Conservation (phyloP, 371 early-diverging fungal genomes). For the Cokeromyces recurvatus region DNA sequence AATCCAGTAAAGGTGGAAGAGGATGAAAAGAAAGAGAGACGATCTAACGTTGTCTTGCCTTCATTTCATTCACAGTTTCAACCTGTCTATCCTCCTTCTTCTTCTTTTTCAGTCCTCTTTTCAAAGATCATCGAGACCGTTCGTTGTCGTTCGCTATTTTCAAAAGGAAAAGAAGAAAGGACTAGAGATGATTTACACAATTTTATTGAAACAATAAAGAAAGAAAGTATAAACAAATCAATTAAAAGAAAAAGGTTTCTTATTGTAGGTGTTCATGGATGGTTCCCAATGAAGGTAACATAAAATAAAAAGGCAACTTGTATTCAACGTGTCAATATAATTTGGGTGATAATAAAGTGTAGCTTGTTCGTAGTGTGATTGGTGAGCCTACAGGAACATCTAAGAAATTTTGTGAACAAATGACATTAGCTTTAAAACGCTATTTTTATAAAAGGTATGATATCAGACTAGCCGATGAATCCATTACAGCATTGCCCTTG, state of each 20-base stretch:
- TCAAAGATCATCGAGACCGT: too few relatives aligned
- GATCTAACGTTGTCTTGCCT: slow-evolving; percentile 20
- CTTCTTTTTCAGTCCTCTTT: too few relatives aligned
- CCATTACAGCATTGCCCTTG: slow-evolving; percentile 76
- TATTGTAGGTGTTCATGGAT: slow-evolving; percentile 82
- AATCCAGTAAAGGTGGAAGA: too few relatives aligned
- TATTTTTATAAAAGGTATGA: slow-evolving; percentile 53
- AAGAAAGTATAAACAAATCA: slow-evolving; percentile 1
- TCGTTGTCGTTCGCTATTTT: not conserved
- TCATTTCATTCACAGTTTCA: slow-evolving; percentile 20
- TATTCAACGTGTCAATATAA: not conserved
- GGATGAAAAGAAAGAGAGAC: not conserved
- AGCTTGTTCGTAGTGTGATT: slow-evolving; percentile 65
- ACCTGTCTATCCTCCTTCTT: not conserved
- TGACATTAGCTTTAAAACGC: slow-evolving; percentile 59
- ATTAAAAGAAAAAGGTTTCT: slow-evolving; percentile 27
- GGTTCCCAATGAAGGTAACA: slow-evolving; percentile 70
- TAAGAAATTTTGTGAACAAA: slow-evolving; percentile 78
- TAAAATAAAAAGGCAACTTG: not conserved
- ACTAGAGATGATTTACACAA: not conserved
- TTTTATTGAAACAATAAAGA: slow-evolving; percentile 10
- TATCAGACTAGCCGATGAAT: slow-evolving; percentile 32
- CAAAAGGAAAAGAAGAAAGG: slow-evolving; percentile 4
- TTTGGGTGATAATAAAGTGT: too few relatives aligned
- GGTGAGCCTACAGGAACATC: slow-evolving; percentile 95